Evolutionary conservation across 768 basidiomycete species (phyloP), one percentile per base, ranked within the genome.

Genomic region (Obba rivulosa): DNA sequence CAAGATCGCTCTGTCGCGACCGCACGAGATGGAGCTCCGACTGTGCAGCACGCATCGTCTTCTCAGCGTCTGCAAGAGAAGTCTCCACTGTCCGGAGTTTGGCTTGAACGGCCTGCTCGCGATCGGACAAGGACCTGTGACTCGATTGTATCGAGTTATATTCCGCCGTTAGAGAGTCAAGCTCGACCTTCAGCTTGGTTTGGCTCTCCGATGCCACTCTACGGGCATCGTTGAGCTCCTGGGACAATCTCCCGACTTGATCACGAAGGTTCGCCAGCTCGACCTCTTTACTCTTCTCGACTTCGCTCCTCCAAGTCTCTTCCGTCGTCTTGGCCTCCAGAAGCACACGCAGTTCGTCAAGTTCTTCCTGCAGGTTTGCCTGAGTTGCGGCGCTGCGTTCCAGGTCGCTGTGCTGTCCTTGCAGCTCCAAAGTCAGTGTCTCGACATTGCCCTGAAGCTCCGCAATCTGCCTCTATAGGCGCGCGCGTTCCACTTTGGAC

Each of bases 311-410:
- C 24, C 85, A 83, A 8, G 80, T 85, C 58, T 92, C 93, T 63
- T 97, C 93, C 21, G 82, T 84, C 0, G 84, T 78, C 64, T 92
- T 96, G 1, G 88, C 87, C 40, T 85, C 83, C 70, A 96, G 79
- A 13, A 88, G 69, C n/a, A 78, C 70, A 7, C 93, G 84, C 8
- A 98, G 73, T 52, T 90, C 86, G 57, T 95, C 93, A 10, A 96
- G 71, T 65, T 96, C 94, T 35, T 74, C 77, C 58, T 90, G 83
- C 2, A 95, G 70, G 58, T 83, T 87, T 22, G 69, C 69, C 22
- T 79, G 80, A 2, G 75, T 67, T 4, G 55, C 56, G 9, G 68
- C 61, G 2, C 69, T 66, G 31, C 76, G 69, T 66, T 83, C 63
- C 35, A 73, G 70, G 41, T 80, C 82, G 25, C 74, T 71, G 48